Conservation (phyloP, 805 yeast genomes). For the Candida multigemmis region DNA sequence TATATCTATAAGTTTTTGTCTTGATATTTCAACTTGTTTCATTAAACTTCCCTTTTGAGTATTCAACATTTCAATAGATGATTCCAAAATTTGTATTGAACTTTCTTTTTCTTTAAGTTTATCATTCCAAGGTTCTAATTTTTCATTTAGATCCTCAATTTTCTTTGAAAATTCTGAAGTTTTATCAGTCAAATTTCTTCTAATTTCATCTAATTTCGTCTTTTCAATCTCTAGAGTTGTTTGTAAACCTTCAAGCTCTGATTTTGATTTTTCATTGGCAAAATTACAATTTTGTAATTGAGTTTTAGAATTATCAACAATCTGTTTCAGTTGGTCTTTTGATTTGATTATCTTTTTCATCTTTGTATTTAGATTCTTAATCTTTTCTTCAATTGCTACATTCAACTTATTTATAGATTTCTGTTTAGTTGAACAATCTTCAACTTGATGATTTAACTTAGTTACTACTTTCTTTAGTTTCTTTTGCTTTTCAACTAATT, state of each 20-base stretch:
- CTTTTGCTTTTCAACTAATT: slow-evolving; percentile 21
- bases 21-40: slow-evolving; percentile 35
- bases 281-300: slow-evolving; percentile 37
- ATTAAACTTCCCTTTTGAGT: slow-evolving; percentile 35
- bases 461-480: slow-evolving; percentile 13
- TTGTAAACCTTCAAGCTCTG: slow-evolving; percentile 38
- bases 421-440: slow-evolving; percentile 15
- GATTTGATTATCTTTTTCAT: slow-evolving; percentile 50
- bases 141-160: slow-evolving; percentile 52
- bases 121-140: slow-evolving; percentile 78
- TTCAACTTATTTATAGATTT: slow-evolving; percentile 35
- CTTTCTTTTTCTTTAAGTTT: slow-evolving; percentile 55
- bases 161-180: slow-evolving; percentile 61
- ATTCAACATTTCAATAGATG: slow-evolving; percentile 52
- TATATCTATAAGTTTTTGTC: slow-evolving; percentile 35
- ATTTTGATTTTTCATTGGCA: slow-evolving; percentile 34
- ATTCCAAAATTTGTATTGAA: slow-evolving; percentile 53
- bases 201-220: slow-evolving; percentile 49
- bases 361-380: slow-evolving; percentile 54
- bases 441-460: slow-evolving; percentile 10
- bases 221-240: slow-evolving; percentile 44
- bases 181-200: slow-evolving; percentile 59
- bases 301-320: slow-evolving; percentile 34
- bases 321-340: slow-evolving; percentile 37
- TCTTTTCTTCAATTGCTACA: slow-evolving; percentile 69